Conservation (phyloP, 192 early-diverging fungal species). For the Mortierella hygrophila region DNA sequence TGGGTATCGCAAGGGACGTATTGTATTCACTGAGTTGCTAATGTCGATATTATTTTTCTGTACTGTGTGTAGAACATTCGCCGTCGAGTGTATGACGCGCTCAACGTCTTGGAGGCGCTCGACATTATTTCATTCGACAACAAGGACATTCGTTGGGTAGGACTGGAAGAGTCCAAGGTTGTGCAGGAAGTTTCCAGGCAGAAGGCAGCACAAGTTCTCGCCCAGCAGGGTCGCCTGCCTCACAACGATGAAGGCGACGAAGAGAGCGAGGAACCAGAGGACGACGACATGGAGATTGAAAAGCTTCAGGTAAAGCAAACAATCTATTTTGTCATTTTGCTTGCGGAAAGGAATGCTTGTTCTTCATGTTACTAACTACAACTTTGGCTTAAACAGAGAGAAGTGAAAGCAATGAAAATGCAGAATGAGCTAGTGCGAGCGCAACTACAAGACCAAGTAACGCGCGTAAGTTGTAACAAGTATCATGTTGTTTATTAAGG, state of each 20-base stretch:
- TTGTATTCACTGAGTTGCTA: neutral
- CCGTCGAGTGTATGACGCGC: constrained; percentile 78
- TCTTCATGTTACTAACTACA: neutral
- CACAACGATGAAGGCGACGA: constrained; percentile 29
- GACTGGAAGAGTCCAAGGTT: constrained; percentile 60
- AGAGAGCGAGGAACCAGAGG: constrained; percentile 49
- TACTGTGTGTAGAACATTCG: constrained; percentile 66
- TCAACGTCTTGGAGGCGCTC: constrained; percentile 76
- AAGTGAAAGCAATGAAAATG: constrained; percentile 26
- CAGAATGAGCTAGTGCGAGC: constrained; percentile 31
- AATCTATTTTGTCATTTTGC: too few relatives aligned
- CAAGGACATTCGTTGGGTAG: constrained; percentile 75
- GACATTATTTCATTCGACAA: constrained; percentile 71
- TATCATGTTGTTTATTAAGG: neutral
- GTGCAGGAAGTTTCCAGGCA: constrained; percentile 20
- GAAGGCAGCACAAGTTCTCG: neutral
- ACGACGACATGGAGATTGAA: constrained; percentile 51
- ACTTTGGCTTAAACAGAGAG: constrained; percentile 14
- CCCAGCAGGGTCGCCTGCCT: neutral
- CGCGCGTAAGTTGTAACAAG: constrained; percentile 25
- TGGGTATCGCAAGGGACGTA: neutral
- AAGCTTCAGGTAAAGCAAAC: constrained; percentile 31
- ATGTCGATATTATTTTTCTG: too few relatives aligned
- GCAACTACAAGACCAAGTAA: constrained; percentile 41
- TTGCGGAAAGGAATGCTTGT: neutral